A percentile compares a stretch with the other conserved stretches of the same genome.
These are phyloP conservation scores for Leccinum subrobustum DNA, from an alignment of 1,284 basidiomycete genomes.

Conservation along the genomic window DNA sequence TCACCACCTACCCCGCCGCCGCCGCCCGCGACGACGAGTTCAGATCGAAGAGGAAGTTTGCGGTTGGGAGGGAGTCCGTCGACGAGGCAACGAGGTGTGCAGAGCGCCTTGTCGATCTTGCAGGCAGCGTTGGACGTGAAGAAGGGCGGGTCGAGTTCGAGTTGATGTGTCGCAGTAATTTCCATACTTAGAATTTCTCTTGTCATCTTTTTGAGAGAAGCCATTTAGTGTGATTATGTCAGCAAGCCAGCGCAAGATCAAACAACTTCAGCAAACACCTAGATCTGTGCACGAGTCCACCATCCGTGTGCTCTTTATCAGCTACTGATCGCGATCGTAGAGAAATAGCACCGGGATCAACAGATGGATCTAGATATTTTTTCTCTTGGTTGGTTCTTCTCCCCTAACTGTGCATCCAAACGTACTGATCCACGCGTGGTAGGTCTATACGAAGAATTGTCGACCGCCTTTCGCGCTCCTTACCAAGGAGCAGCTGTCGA, in stretches of 20 bases:
- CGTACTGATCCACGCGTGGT: background rate
- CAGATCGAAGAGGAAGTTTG: constrained; percentile 92
- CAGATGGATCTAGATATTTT: background rate
- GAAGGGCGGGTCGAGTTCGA: constrained; percentile 37
- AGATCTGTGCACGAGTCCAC: background rate
- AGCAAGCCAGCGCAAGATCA: background rate
- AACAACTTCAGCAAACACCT: background rate
- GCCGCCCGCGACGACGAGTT: constrained; percentile 38
- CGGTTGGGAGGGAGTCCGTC: constrained; percentile 92
- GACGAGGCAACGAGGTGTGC: constrained; percentile 86
- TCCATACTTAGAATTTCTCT: background rate
- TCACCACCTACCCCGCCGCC: constrained; percentile 43
- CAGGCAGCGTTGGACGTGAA: constrained; percentile 81
- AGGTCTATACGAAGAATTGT: background rate
- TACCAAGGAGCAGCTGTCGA: constrained; percentile 12
- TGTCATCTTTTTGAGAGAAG: background rate
- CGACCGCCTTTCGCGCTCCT: background rate
- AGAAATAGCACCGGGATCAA: background rate
- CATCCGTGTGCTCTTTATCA: background rate
- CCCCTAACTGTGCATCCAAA: background rate
- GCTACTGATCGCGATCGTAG: background rate
- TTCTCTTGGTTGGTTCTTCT: background rate
- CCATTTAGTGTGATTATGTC: background rate
- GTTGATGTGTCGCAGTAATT: background rate
- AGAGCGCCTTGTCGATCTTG: constrained; percentile 93